phyloP scores from a whole-genome alignment of 495 filamentous ascomycete species.

The Neurospora pannonica region DNA sequence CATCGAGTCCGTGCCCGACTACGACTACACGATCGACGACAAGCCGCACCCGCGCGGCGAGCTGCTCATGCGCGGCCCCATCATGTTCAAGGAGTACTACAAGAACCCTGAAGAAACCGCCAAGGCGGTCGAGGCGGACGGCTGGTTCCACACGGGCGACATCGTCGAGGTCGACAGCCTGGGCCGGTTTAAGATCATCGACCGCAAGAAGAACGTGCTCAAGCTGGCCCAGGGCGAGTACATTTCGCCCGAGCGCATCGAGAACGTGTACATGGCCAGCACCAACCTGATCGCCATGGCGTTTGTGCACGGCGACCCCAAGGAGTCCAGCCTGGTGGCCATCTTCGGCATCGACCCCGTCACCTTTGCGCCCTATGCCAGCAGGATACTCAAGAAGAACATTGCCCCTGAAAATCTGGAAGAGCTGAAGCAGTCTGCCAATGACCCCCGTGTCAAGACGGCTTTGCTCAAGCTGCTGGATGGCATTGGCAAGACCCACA shows the following conservation, averaged over 20 bases:
- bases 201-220: conserved; percentile 96
- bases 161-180: conserved; percentile 73
- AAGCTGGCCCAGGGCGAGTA: conserved; percentile 98
- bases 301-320: conserved; percentile 85
- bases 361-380: conserved; percentile 67
- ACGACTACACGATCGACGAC: conserved; percentile 87
- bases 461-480: conserved; percentile 75
- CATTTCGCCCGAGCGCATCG: conserved; percentile 91
- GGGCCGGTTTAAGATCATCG: conserved; percentile 87
- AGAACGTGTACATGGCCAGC: conserved; percentile 83
- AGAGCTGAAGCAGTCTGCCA: conserved; percentile 54
- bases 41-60: conserved; percentile 91
- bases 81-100: conserved; percentile 77
- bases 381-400: conserved; percentile 58
- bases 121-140: conserved; percentile 74
- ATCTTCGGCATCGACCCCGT: conserved; percentile 82
- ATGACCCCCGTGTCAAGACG: conserved; percentile 58
- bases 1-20: conserved; percentile 81
- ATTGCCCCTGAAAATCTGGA: conserved; percentile 53
- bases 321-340: conserved; percentile 73
- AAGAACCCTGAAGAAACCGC: conserved; percentile 78
- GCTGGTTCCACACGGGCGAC: conserved; percentile 96
- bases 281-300: conserved; percentile 66
- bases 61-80: conserved; percentile 69
- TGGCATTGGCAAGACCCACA: conserved; percentile 68